A percentile compares a stretch with the other conserved stretches of the same genome.
Conservation (phyloP, 768 basidiomycete species). For the Pleurotus tuber-regium region DNA sequence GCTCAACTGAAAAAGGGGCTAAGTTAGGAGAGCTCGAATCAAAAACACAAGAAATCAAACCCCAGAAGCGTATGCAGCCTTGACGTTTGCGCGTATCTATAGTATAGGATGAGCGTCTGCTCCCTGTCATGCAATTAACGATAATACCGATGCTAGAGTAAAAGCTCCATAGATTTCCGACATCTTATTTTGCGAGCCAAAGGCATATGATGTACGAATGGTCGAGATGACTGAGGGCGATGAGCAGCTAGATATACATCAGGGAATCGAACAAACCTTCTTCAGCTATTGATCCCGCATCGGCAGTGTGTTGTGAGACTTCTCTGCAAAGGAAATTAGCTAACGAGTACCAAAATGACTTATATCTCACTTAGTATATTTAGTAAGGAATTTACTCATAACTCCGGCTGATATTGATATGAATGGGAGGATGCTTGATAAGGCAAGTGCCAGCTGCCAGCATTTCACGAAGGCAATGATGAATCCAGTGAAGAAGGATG, state of each 20-base stretch:
- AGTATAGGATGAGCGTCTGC: no score
- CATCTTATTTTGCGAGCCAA: slow-evolving; percentile 74
- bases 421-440: slow-evolving; percentile 81
- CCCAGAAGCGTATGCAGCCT: no score
- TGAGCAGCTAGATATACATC: no score
- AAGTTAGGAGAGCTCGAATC: no score
- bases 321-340: slow-evolving; percentile 29
- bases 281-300: slow-evolving; percentile 82
- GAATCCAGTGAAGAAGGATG: slow-evolving; percentile 81
- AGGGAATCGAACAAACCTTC: no score
- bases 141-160: no score
- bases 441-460: slow-evolving; percentile 83
- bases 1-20: no score
- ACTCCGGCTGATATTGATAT: slow-evolving; percentile 70
- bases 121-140: no score
- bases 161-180: slow-evolving; percentile 58
- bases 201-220: slow-evolving; percentile 87
- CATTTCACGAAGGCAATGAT: slow-evolving; percentile 62
- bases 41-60: no score
- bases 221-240: slow-evolving; percentile 89
- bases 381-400: slow-evolving; percentile 67
- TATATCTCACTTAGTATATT: slow-evolving; percentile 65
- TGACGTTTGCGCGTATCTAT: no score
- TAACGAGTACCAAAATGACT: background rate
- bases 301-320: slow-evolving; percentile 75